Percentiles rank a stretch among this genome's conserved stretches.
phyloP scores from a whole-genome alignment of 2,329 filamentous ascomycete species.

The Monosporascus cannonballus region DNA sequence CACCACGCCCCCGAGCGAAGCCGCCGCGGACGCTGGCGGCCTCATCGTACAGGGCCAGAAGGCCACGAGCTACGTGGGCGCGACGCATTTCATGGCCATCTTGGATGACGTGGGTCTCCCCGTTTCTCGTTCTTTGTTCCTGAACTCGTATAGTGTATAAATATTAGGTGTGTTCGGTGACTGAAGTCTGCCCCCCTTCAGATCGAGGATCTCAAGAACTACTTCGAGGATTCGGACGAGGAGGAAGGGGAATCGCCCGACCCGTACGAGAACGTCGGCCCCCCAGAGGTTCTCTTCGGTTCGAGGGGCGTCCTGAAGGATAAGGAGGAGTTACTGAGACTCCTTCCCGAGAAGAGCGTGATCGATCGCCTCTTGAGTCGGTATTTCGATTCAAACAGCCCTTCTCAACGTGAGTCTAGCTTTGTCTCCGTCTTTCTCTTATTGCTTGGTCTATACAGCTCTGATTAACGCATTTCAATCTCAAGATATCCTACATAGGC shows the following conservation, averaged over 20 bases:
- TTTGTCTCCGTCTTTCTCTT: neutral
- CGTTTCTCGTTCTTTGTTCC: neutral
- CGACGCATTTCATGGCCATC: slow-evolving; percentile 56
- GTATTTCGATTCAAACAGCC: slow-evolving; percentile 48
- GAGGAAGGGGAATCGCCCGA: slow-evolving; percentile 22
- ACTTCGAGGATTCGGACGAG: slow-evolving; percentile 45
- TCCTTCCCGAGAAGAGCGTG: slow-evolving; percentile 39
- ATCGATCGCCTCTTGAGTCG: slow-evolving; percentile 45
- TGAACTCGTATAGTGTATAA: too few species aligned
- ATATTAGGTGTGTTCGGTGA: neutral
- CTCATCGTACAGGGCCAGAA: slow-evolving; percentile 38
- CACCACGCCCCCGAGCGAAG: slow-evolving; percentile 11
- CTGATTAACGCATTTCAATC: slow-evolving; percentile 3
- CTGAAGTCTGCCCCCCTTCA: slow-evolving; percentile 18
- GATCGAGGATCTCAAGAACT: slow-evolving; percentile 54
- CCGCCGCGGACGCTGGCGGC: slow-evolving; percentile 22
- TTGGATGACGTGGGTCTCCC: slow-evolving; percentile 47
- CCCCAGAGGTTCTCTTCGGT: slow-evolving; percentile 38
- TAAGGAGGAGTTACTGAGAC: slow-evolving; percentile 40
- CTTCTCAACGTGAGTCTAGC: slow-evolving; percentile 40
- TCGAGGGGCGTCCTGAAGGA: slow-evolving; percentile 32
- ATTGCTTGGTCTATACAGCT: slow-evolving; percentile 2
- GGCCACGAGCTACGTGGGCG: slow-evolving; percentile 48
- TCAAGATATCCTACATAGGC: slow-evolving; percentile 46
- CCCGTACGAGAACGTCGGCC: slow-evolving; percentile 26